Conservation (phyloP, 2,329 filamentous ascomycete genomes). For the Arthrobotrys entomopaga region DNA sequence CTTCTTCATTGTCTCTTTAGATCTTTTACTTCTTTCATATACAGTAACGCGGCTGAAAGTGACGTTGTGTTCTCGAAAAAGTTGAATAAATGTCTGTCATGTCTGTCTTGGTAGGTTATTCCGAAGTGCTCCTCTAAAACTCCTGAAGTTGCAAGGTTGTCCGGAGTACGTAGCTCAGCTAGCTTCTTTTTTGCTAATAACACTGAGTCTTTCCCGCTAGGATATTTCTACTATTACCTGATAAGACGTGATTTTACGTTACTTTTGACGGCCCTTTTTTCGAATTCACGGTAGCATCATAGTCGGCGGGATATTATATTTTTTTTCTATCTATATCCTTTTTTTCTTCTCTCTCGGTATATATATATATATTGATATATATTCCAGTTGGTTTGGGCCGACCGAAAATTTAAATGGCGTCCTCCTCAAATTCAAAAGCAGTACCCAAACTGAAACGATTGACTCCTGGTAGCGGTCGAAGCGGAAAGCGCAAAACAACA, state of each 20-base stretch:
- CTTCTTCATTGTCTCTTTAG: conserved; percentile 16
- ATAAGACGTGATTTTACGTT: conserved; percentile 31
- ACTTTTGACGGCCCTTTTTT: conserved; percentile 17
- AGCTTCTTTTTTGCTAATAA: neutral
- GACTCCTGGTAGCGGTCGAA: conserved; percentile 10
- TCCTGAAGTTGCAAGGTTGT: conserved; percentile 40
- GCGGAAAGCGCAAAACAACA: conserved; percentile 20
- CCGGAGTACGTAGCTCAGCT: neutral
- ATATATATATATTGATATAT: conserved; percentile 5
- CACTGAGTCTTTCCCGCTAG: conserved; percentile 2
- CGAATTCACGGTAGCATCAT: conserved; percentile 26
- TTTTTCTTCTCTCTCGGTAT: neutral
- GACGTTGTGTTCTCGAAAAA: conserved; percentile 13
- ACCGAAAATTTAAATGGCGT: conserved; percentile 34
- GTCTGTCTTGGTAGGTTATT: conserved; percentile 34
- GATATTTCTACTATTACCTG: conserved; percentile 18
- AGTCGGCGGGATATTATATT: neutral
- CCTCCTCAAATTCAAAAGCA: conserved; percentile 30
- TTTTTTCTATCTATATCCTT: neutral
- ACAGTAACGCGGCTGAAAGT: conserved; percentile 23
- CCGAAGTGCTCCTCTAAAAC: conserved; percentile 29
- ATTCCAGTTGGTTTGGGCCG: neutral
- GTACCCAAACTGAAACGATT: conserved; percentile 25
- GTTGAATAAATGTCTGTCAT: conserved; percentile 14
- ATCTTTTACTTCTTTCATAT: neutral